Conservation (phyloP, 1,284 basidiomycete genomes). For the Cutaneotrichosporon dermatis region DNA sequence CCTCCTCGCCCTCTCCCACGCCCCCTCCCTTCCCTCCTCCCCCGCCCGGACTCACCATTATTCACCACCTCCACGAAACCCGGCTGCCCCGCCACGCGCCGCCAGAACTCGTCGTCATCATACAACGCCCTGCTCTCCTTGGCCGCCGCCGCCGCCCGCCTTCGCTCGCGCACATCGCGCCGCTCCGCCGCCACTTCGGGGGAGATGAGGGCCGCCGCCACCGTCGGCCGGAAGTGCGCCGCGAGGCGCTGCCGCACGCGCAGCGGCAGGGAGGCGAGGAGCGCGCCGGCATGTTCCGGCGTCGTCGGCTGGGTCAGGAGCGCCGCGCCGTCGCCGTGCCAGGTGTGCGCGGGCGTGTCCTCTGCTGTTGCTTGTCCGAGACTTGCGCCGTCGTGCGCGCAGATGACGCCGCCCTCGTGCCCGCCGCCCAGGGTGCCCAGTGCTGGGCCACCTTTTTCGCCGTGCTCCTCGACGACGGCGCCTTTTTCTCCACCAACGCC, state of each 20-base stretch:
- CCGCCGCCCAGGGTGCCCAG: too few species aligned
- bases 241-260: slow-evolving; percentile 49
- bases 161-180: not conserved
- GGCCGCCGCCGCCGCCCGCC: not conserved
- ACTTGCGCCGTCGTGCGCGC: too few species aligned
- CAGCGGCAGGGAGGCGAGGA: slow-evolving; percentile 70
- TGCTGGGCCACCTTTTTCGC: too few species aligned
- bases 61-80: slow-evolving; percentile 58
- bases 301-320: not conserved
- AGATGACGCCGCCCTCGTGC: too few species aligned
- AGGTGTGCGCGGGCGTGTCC: slow-evolving; percentile 3
- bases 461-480: too few species aligned
- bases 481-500: too few species aligned
- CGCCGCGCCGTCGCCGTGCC: too few species aligned
- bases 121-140: slow-evolving; percentile 2
- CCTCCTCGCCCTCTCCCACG: too few species aligned
- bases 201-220: slow-evolving; percentile 19
- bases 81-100: slow-evolving; percentile 62
- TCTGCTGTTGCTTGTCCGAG: slow-evolving; percentile 17
- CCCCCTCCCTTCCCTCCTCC: too few species aligned
- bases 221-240: slow-evolving; percentile 23
- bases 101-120: slow-evolving; percentile 73
- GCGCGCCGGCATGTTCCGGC: slow-evolving; percentile 59
- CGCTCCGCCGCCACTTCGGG: slow-evolving; percentile 11
- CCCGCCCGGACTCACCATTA: slow-evolving; percentile 54